Percentiles rank a stretch among this genome's conserved stretches.
phyloP scores from a whole-genome alignment of 2,329 filamentous ascomycete species.

The Monosporascus cannonballus region DNA sequence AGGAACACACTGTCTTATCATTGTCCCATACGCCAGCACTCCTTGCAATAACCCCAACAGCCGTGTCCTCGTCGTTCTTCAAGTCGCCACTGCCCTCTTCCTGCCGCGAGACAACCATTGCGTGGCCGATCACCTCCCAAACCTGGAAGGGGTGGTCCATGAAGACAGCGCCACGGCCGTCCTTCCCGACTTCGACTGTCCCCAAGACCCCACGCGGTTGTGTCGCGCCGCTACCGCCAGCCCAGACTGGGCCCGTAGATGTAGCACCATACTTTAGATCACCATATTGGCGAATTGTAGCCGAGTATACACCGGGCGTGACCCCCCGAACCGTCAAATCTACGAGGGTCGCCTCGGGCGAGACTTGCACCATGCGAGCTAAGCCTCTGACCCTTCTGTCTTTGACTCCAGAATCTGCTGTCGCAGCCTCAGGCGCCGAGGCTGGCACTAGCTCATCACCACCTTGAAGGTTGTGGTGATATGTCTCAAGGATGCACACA shows the following conservation, averaged over 20 bases:
- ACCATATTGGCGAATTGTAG: slow-evolving; percentile 78
- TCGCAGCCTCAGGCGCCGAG: slow-evolving; percentile 29
- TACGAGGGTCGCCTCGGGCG: slow-evolving; percentile 69
- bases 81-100: slow-evolving; percentile 54
- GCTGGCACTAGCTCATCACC: slow-evolving; percentile 25
- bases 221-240: slow-evolving; percentile 36
- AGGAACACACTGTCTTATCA: slow-evolving; percentile 96
- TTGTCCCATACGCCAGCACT: slow-evolving; percentile 99
- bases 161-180: slow-evolving; percentile 74
- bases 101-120: slow-evolving; percentile 74
- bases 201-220: slow-evolving; percentile 57
- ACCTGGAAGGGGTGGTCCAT: slow-evolving; percentile 77
- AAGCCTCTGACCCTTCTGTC: slow-evolving; percentile 69
- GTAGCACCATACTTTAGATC: slow-evolving; percentile 79
- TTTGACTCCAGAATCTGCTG: slow-evolving; percentile 23
- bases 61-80: slow-evolving; percentile 73
- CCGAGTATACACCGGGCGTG: slow-evolving; percentile 72
- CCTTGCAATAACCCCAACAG: slow-evolving; percentile 89
- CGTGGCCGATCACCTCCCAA: slow-evolving; percentile 94
- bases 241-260: slow-evolving; percentile 80
- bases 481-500: slow-evolving; percentile 92
- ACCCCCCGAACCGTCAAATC: slow-evolving; percentile 85
- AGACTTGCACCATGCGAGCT: slow-evolving; percentile 89
- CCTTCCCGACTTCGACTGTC: slow-evolving; percentile 64
- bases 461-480: slow-evolving; percentile 51